A percentile compares a stretch with the other conserved stretches of the same genome.
phyloP scores from a whole-genome alignment of 805 yeast genomes.

The Isabelozyma rhagii region DNA sequence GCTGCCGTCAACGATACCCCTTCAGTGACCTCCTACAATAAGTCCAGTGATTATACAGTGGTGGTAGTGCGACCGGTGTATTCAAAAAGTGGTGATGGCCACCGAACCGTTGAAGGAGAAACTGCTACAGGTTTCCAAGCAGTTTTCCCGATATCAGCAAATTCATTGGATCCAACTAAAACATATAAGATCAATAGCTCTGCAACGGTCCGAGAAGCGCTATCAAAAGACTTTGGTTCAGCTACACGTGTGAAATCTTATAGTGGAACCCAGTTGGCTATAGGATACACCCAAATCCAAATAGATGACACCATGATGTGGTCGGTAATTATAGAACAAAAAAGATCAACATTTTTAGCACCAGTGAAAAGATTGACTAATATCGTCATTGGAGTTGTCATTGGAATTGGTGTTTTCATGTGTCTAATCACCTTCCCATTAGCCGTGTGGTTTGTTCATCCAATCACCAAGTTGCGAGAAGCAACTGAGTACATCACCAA shows the following conservation, averaged over 20 bases:
- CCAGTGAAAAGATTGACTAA: conserved; percentile 62
- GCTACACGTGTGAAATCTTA: conserved; percentile 20
- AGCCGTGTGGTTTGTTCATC: conserved; percentile 81
- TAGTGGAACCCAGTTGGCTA: conserved; percentile 25
- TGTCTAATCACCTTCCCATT: conserved; percentile 75
- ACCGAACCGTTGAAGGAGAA: conserved; percentile 30
- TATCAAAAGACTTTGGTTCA: conserved; percentile 24
- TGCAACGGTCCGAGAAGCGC: conserved; percentile 24
- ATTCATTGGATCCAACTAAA: conserved; percentile 13
- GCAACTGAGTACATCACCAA: conserved; percentile 74
- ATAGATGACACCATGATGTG: conserved; percentile 44
- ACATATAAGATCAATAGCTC: conserved; percentile 25
- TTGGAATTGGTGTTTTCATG: conserved; percentile 74
- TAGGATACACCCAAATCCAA: conserved; percentile 29
- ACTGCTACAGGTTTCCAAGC: conserved; percentile 46
- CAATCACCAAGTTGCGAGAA: conserved; percentile 72
- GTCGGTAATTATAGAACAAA: conserved; percentile 75
- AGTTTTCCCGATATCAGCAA: conserved; percentile 23
- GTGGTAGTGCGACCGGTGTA: conserved; percentile 33
- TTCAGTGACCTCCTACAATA: conserved; percentile 4
- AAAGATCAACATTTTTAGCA: conserved; percentile 51
- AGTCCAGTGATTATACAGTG: conserved; percentile 22
- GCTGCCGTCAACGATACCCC: conserved; percentile 22
- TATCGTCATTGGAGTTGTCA: conserved; percentile 73
- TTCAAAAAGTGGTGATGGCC: conserved; percentile 22